Conservation (phyloP, 202 grass and related monocot species). For the Dendrocalamus latiflorus region DNA sequence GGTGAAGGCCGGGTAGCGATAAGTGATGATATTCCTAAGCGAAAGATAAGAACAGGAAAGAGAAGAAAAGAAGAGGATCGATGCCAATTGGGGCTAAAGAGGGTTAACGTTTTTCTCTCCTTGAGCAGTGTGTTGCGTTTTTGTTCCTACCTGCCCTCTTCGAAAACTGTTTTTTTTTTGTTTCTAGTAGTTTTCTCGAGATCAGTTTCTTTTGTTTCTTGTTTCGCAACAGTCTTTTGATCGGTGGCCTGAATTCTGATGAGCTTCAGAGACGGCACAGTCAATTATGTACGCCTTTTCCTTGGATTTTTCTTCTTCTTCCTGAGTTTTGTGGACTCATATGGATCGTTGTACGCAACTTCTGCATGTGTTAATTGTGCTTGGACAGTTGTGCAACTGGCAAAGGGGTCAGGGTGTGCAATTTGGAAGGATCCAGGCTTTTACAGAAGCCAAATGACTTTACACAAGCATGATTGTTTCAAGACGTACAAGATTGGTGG, state of each 20-base stretch:
- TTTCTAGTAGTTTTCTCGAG: neutral
- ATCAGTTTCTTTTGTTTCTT: slow-evolving; percentile 11
- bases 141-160: slow-evolving; percentile 9
- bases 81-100: neutral
- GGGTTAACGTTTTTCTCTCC: neutral
- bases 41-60: too few relatives aligned
- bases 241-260: neutral
- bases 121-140: slow-evolving; percentile 20
- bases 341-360: neutral
- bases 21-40: too few relatives aligned
- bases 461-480: neutral
- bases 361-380: neutral
- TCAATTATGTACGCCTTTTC: neutral
- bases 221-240: neutral
- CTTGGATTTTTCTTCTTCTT: neutral
- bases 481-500: neutral
- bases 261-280: neutral
- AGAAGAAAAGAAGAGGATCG: neutral
- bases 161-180: neutral
- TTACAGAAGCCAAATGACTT: neutral
- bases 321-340: neutral
- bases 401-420: neutral
- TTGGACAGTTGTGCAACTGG: neutral
- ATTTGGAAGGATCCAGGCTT: neutral
- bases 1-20: too few relatives aligned